Conservation (phyloP, 2,329 filamentous ascomycete species). For the Tympanopsis confertula region DNA sequence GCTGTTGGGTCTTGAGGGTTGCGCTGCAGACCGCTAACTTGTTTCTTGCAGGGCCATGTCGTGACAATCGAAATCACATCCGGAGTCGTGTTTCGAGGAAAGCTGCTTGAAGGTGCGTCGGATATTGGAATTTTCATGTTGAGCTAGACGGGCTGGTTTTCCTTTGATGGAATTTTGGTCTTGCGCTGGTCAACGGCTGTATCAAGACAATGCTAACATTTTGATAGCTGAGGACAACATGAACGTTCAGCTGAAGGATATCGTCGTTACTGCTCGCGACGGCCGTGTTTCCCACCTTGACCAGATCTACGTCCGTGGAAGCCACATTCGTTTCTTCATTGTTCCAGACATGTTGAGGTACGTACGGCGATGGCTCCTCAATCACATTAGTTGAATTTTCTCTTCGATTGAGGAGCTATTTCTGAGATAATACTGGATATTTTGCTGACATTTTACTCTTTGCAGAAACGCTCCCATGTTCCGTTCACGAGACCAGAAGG, state of each 20-base stretch:
- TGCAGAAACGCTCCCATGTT: slow-evolving; percentile 94
- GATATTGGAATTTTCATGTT: neutral
- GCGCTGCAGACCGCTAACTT: too few relatives aligned
- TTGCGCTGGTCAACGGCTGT: neutral
- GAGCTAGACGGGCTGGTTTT: neutral
- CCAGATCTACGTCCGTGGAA: slow-evolving; percentile 95
- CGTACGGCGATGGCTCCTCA: too few relatives aligned
- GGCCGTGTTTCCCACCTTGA: slow-evolving; percentile 95
- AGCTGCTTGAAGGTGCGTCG: slow-evolving; percentile 77
- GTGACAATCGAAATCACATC: slow-evolving; percentile 86
- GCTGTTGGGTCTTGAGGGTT: too few relatives aligned
- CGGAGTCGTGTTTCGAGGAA: slow-evolving; percentile 84
- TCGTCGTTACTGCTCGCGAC: slow-evolving; percentile 94
- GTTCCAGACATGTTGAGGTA: slow-evolving; percentile 80
- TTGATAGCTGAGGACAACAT: slow-evolving; percentile 90
- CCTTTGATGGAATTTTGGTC: neutral
- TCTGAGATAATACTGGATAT: too few relatives aligned
- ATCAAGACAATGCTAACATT: slow-evolving; percentile 2
- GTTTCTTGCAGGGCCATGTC: slow-evolving; percentile 64
- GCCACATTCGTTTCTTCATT: slow-evolving; percentile 96
- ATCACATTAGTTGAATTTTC: too few relatives aligned
- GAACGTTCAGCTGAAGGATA: slow-evolving; percentile 98
- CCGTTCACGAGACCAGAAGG: slow-evolving; percentile 77
- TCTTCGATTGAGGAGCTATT: too few relatives aligned
- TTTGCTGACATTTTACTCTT: too few relatives aligned